phyloP scores from a whole-genome alignment of 495 filamentous ascomycete species.

The Friedmanniomyces simplex region DNA sequence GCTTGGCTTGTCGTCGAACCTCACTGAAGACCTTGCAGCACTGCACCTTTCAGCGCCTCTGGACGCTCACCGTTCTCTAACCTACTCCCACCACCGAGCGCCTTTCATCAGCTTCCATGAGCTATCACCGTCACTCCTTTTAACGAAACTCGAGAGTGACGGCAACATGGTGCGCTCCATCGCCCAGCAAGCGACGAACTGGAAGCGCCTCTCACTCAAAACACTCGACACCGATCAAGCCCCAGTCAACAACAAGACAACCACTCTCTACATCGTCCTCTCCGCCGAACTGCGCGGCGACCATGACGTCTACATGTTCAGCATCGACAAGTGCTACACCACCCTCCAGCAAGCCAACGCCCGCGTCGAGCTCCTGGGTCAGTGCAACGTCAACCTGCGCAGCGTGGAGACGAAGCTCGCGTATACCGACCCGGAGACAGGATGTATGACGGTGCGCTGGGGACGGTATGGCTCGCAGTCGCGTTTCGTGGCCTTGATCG shows the following conservation, averaged over 20 bases:
- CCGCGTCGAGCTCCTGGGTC: slow-evolving; percentile 5
- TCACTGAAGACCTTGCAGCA: background rate
- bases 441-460: background rate
- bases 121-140: background rate
- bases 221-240: background rate
- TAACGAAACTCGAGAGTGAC: background rate
- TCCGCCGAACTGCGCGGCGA: slow-evolving; percentile 6
- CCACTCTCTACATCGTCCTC: slow-evolving; percentile 1
- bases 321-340: slow-evolving; percentile 11
- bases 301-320: slow-evolving; percentile 10
- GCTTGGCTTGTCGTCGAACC: background rate
- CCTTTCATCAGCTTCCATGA: background rate
- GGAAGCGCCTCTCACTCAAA: background rate
- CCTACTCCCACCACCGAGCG: background rate
- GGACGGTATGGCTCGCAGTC: background rate
- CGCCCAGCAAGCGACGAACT: background rate
- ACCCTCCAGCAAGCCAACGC: slow-evolving; percentile 6
- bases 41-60: background rate
- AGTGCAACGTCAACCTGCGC: background rate
- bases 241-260: background rate
- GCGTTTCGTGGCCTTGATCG: slow-evolving; percentile 1
- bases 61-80: too few species aligned
- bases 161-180: background rate
- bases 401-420: slow-evolving; percentile 4
- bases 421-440: background rate